Percentiles rank a stretch among this genome's conserved stretches.
Evolutionary conservation across 2,329 filamentous ascomycete genomes (phyloP).

Genomic region (Penicillium brevicompactum): DNA sequence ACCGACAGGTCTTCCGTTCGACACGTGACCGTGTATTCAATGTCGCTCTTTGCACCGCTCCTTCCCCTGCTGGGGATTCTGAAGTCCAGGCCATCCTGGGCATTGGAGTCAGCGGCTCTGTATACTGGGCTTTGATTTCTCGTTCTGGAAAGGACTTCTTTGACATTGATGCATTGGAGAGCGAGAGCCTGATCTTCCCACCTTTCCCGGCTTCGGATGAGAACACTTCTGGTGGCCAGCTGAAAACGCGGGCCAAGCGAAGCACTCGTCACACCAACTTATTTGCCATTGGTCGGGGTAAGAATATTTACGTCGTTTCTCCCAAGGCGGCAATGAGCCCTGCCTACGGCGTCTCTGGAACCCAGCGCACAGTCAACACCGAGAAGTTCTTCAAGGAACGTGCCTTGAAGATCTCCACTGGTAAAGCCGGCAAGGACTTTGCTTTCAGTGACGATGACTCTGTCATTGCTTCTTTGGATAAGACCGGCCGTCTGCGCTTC

Average conservation of each 20-base stretch:
- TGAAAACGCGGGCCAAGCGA: constrained; percentile 92
- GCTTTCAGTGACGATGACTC: constrained; percentile 96
- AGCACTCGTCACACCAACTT: constrained; percentile 88
- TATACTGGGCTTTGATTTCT: constrained; percentile 90
- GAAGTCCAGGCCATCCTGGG: constrained; percentile 83
- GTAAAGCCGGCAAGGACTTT: constrained; percentile 98
- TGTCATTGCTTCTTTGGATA: constrained; percentile 92
- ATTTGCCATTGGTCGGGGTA: constrained; percentile 93
- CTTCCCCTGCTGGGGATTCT: constrained; percentile 53
- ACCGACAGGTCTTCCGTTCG: constrained; percentile 88
- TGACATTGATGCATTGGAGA: constrained; percentile 76
- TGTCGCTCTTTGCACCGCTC: constrained; percentile 75
- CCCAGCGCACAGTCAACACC: constrained; percentile 71
- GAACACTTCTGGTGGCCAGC: constrained; percentile 84
- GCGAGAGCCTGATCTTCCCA: constrained; percentile 84
- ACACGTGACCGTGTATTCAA: constrained; percentile 95
- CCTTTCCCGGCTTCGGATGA: constrained; percentile 84
- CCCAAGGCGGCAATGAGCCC: constrained; percentile 56
- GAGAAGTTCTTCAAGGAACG: constrained; percentile 85
- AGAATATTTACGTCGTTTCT: constrained; percentile 88
- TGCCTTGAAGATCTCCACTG: constrained; percentile 90
- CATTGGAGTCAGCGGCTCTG: constrained; percentile 89
- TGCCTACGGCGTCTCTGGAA: constrained; percentile 53
- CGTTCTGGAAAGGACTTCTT: constrained; percentile 77
- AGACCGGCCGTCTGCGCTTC: constrained; percentile 94